These are phyloP conservation scores for Phyllosticta ampelicida DNA, from an alignment of 2,329 filamentous ascomycete species.

Conservation along the genomic window DNA sequence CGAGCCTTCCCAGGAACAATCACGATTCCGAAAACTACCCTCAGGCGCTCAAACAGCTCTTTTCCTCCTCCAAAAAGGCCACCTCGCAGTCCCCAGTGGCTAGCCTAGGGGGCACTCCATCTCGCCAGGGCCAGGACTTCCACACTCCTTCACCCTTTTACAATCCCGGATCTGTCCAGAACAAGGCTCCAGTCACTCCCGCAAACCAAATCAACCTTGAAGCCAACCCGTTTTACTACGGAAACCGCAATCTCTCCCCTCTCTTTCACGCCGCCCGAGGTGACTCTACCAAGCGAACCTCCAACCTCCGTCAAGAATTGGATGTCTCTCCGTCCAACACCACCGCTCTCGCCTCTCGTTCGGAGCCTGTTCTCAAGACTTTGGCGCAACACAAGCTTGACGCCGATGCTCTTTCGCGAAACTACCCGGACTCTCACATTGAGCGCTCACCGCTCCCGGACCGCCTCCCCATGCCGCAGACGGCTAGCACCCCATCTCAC, in stretches of 20 bases:
- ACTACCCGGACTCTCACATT: constrained; percentile 24
- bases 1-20: constrained; percentile 2
- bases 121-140: constrained; percentile 10
- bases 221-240: constrained; percentile 30
- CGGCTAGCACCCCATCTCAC: constrained; percentile 7
- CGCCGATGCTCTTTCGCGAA: constrained; percentile 17
- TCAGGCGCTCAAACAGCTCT: constrained; percentile 34
- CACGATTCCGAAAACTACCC: constrained; percentile 33
- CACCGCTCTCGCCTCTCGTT: background rate
- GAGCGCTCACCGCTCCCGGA: constrained; percentile 12
- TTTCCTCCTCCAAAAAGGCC: constrained; percentile 22
- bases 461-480: constrained; percentile 6
- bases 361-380: constrained; percentile 1
- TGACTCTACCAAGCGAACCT: constrained; percentile 33
- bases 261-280: constrained; percentile 37
- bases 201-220: constrained; percentile 13
- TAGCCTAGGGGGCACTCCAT: background rate
- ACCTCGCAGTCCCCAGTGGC: constrained; percentile 1
- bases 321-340: constrained; percentile 6
- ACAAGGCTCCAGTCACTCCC: constrained; percentile 26
- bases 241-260: constrained; percentile 38
- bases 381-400: constrained; percentile 13
- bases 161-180: constrained; percentile 17
- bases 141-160: constrained; percentile 32
- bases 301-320: constrained; percentile 34